Evolutionary conservation across 1,139 yeast genomes (phyloP), one percentile per base, ranked within the genome.

Genomic region (Suhomyces maxii): DNA sequence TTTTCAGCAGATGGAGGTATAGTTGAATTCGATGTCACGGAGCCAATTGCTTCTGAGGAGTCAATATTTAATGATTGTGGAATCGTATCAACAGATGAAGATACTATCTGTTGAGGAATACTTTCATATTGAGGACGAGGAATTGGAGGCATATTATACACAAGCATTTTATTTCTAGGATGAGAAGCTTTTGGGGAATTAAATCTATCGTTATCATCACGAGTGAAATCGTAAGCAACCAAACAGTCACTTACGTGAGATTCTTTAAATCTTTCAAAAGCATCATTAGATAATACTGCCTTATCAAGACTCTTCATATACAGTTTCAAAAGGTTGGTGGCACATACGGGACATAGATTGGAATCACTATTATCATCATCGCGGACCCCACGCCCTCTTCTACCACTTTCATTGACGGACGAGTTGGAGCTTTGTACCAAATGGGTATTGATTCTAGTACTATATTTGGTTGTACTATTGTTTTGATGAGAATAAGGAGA

Each of bases 151-250:
- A 91, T 78, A 50, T 79, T 79, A 62, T 86, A 90, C 1, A 90
- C 93, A 47, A 91, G 73, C 97, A 93, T 91, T 53, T 96, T 78
- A 62, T 90, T 90, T 41, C 78, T 74, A 6, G 73, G 68, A 42
- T 67, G 71, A 23, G 51, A 32, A 36, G 80, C 65, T 38, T 65
- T 63, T 7, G 69, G 68, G 6, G 67, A 58, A 40, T 60, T 61
- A 33, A 68, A 53, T 36, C 75, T 75, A 37, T 76, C 74, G 34
- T 89, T 84, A 9, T 51, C 51, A 36, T 86, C 76, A 31, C 86
- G 80, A 48, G 82, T 70, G 63, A 84, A 84, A 57, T 88, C 91
- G 41, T 84, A 86, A 35, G 74, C 73, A 14, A 73, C 72, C 13
- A 93, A 66, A 62, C 98, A 93, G 9, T 72, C 71, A 52, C 77